Conservation (phyloP, 352 stramenopile species). For the Hyaloperonospora arabidopsidis region DNA sequence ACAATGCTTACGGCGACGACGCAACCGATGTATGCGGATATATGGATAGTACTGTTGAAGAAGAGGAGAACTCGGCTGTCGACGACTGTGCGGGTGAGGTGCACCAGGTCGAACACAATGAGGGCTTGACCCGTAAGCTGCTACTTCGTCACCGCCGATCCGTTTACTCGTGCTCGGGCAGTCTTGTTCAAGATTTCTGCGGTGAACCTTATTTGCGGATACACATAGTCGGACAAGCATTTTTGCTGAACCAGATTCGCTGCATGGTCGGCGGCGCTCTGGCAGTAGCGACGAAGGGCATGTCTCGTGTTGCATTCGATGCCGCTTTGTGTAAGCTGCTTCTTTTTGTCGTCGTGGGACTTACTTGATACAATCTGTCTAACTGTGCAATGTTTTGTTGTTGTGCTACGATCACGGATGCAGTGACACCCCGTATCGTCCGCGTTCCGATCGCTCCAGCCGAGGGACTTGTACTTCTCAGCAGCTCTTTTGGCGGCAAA, state of each 20-base stretch:
- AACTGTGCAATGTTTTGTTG: conserved; percentile 2
- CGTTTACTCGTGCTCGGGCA: conserved; percentile 71
- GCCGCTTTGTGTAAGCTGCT: conserved; percentile 49
- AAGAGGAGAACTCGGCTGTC: conserved; percentile 11
- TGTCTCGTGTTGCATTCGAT: conserved; percentile 60
- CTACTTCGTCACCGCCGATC: conserved; percentile 62
- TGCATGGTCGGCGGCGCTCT: conserved; percentile 86
- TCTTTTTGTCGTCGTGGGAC: conserved; percentile 1
- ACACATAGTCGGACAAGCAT: conserved; percentile 74
- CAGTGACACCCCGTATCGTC: conserved; percentile 70
- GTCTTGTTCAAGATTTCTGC: conserved; percentile 48
- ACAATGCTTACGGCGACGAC: conserved; percentile 11
- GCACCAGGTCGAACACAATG: conserved; percentile 38
- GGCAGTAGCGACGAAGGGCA: conserved; percentile 66
- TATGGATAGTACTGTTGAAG: conserved; percentile 10
- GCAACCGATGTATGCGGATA: conserved; percentile 4
- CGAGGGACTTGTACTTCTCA: conserved; percentile 81
- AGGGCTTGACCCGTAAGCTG: conserved; percentile 40
- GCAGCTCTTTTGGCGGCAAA: conserved; percentile 74
- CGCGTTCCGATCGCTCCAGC: conserved; percentile 83
- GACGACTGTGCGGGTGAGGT: conserved; percentile 17
- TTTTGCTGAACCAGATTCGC: conserved; percentile 87
- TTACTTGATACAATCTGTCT: no score
- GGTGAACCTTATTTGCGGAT: conserved; percentile 63
- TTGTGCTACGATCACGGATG: conserved; percentile 3